Evolutionary conservation across 768 basidiomycete genomes (phyloP).

Genomic region (Gloeophyllum trabeum): DNA sequence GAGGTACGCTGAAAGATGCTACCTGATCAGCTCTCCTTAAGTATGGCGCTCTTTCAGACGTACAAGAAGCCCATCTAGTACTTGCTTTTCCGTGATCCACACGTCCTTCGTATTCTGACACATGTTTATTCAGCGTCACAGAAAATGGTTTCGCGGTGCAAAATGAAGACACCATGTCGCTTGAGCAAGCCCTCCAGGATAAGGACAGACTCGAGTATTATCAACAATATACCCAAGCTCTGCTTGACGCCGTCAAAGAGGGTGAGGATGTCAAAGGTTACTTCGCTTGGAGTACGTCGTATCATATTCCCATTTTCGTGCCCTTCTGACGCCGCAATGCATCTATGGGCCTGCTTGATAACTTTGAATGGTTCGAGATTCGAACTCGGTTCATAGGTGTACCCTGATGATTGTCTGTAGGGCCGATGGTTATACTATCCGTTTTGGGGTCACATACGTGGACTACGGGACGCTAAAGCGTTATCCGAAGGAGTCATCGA

Average conservation of each 20-base stretch:
- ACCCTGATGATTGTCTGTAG: slow-evolving; percentile 7
- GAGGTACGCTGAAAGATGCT: slow-evolving; percentile 15
- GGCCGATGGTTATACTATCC: slow-evolving; percentile 29
- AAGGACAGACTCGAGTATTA: slow-evolving; percentile 29
- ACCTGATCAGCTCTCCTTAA: neutral
- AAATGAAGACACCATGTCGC: slow-evolving; percentile 22
- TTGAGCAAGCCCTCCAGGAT: slow-evolving; percentile 24
- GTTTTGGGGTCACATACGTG: slow-evolving; percentile 34
- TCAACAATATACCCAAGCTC: slow-evolving; percentile 21
- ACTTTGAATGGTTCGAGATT: slow-evolving; percentile 28
- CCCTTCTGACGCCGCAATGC: slow-evolving; percentile 2
- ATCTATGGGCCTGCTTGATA: slow-evolving; percentile 29
- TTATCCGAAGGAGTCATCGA: slow-evolving; percentile 14
- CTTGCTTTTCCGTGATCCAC: neutral
- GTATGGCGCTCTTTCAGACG: slow-evolving; percentile 11
- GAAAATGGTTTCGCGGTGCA: slow-evolving; percentile 34
- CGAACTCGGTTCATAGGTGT: neutral
- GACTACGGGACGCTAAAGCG: slow-evolving; percentile 21
- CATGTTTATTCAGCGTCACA: slow-evolving; percentile 22
- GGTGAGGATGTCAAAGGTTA: slow-evolving; percentile 23
- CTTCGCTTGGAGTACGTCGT: slow-evolving; percentile 28
- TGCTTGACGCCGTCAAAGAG: slow-evolving; percentile 27
- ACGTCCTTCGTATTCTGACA: neutral
- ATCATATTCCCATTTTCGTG: neutral
- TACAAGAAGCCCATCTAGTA: slow-evolving; percentile 26